These are phyloP conservation scores for Pichia sp. DNA, from an alignment of 1,139 yeast species.

Conservation along the genomic window DNA sequence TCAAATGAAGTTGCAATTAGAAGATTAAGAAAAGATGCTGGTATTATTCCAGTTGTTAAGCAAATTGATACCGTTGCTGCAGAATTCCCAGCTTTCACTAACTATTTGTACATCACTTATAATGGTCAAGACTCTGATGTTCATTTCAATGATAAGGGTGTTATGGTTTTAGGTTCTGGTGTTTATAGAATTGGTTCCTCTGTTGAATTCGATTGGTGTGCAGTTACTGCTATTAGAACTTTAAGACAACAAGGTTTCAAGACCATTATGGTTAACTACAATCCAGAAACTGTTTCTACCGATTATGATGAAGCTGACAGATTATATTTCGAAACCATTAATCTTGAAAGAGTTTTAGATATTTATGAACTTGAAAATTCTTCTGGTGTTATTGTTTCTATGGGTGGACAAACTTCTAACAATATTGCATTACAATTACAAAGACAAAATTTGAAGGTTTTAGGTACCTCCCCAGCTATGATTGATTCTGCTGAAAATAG, in stretches of 20 bases:
- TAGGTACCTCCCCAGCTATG: slow-evolving; percentile 98
- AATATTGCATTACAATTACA: slow-evolving; percentile 91
- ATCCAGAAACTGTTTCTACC: slow-evolving; percentile 97
- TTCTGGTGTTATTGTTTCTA: slow-evolving; percentile 88
- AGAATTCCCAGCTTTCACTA: slow-evolving; percentile 96
- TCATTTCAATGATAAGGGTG: slow-evolving; percentile 80
- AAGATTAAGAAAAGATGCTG: slow-evolving; percentile 81
- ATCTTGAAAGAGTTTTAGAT: slow-evolving; percentile 91
- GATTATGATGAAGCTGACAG: slow-evolving; percentile 99
- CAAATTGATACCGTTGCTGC: slow-evolving; percentile 99
- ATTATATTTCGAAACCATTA: slow-evolving; percentile 92
- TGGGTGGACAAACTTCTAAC: slow-evolving; percentile 99
- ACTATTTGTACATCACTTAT: slow-evolving; percentile 91
- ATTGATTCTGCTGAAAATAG: slow-evolving; percentile 98
- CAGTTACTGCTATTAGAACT: slow-evolving; percentile 94
- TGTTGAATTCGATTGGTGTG: slow-evolving; percentile 99
- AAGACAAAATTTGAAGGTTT: slow-evolving; percentile 90
- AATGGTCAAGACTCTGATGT: slow-evolving; percentile 90
- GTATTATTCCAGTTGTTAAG: slow-evolving; percentile 88
- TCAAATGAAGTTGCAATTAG: slow-evolving; percentile 93
- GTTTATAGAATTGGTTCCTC: slow-evolving; percentile 98
- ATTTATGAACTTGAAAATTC: slow-evolving; percentile 91
- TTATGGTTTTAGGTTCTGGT: slow-evolving; percentile 95
- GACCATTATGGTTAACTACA: slow-evolving; percentile 96
- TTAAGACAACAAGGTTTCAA: slow-evolving; percentile 80